These are phyloP conservation scores for Senna siamea DNA, from an alignment of 306 rosid species.

Conservation along the genomic window DNA sequence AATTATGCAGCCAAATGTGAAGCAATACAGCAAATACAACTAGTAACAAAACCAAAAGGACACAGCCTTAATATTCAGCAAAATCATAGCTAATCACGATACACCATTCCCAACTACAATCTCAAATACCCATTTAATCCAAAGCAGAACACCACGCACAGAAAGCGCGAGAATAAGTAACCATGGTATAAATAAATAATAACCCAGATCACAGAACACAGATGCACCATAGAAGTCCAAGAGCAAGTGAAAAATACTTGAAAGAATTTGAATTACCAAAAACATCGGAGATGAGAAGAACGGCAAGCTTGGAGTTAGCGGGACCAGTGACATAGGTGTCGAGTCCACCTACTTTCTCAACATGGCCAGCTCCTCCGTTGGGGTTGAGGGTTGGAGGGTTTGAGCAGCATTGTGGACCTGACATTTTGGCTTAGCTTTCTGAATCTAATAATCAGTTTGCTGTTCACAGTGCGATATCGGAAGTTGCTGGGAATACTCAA, in stretches of 20 bases:
- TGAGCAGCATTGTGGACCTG: conserved; percentile 68
- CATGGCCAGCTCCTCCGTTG: conserved; percentile 55
- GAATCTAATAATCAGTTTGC: background rate
- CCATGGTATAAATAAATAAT: no score
- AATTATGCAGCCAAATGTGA: no score
- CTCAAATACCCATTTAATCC: no score
- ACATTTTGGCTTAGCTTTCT: conserved; percentile 39
- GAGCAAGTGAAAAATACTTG: background rate
- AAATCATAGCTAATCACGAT: no score
- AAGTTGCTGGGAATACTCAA: no score
- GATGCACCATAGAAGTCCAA: background rate
- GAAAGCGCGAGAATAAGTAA: no score
- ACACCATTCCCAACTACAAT: no score
- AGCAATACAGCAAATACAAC: no score
- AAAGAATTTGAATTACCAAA: conserved; percentile 42
- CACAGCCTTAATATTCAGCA: no score
- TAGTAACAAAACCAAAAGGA: no score
- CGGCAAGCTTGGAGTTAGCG: conserved; percentile 55
- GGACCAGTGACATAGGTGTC: conserved; percentile 57
- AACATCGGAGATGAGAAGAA: conserved; percentile 61
- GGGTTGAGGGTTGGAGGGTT: conserved; percentile 71
- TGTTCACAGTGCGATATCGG: background rate
- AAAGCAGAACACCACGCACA: no score
- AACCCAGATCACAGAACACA: background rate
- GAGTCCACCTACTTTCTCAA: conserved; percentile 53